A percentile compares a stretch with the other conserved stretches of the same genome.
Evolutionary conservation across 305 asterid species (phyloP).

Genomic region (Fraxinus floribunda): DNA sequence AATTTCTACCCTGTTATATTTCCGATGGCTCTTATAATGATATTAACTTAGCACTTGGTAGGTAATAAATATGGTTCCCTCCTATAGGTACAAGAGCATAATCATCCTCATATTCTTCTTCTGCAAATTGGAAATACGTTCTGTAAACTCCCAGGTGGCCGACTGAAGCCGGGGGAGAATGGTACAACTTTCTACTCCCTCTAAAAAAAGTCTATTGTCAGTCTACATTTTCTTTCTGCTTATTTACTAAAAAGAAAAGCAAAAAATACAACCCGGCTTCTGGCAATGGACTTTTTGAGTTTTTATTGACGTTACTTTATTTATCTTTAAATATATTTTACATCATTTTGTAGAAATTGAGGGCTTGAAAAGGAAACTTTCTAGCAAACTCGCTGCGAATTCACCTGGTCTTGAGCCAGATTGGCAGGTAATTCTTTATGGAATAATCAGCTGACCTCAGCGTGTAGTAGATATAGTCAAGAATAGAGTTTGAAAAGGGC

Average conservation of each 20-base stretch:
- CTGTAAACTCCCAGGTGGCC: conserved; percentile 98
- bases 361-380: conserved; percentile 93
- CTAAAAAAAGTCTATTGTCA: neutral
- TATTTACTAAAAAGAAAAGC: neutral
- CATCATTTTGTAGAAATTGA: conserved; percentile 59
- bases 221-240: neutral
- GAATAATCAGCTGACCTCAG: conserved; percentile 1
- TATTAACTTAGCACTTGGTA: neutral
- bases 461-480: neutral
- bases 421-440: conserved; percentile 65
- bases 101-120: conserved; percentile 95
- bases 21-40: neutral
- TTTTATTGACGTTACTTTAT: neutral
- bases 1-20: neutral
- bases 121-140: conserved; percentile 96
- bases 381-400: conserved; percentile 95
- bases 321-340: neutral
- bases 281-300: neutral
- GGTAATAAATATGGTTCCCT: conserved; percentile 4
- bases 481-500: neutral
- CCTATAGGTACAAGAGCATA: conserved; percentile 94
- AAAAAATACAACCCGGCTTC: neutral
- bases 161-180: conserved; percentile 96
- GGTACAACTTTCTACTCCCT: conserved; percentile 41
- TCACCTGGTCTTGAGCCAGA: conserved; percentile 79